Evolutionary conservation across 2,329 filamentous ascomycete genomes (phyloP).

Genomic region (Fusarium scirpi): DNA sequence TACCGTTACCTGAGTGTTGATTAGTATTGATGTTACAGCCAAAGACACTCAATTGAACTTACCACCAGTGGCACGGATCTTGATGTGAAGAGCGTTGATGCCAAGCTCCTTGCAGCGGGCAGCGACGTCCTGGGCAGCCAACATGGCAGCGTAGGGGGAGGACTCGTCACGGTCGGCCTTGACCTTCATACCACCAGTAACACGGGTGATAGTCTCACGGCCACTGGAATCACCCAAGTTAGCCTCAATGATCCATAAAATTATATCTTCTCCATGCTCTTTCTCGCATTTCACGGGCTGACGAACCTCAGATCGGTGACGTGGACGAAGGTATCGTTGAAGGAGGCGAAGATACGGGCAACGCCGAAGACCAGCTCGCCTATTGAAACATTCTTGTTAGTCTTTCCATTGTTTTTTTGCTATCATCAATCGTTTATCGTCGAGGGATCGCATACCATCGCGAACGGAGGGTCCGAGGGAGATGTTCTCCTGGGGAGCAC

Average conservation of each 20-base stretch:
- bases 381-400: conserved; percentile 58
- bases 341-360: conserved; percentile 94
- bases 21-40: conserved; percentile 10
- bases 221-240: conserved; percentile 78
- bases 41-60: conserved; percentile 52
- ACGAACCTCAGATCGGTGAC: conserved; percentile 97
- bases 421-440: conserved; percentile 13
- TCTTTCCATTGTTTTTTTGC: conserved; percentile 1
- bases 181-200: conserved; percentile 99
- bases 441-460: conserved; percentile 74
- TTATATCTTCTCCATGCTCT: conserved; percentile 12
- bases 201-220: conserved; percentile 99
- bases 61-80: conserved; percentile 99
- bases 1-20: conserved; percentile 81
- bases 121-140: conserved; percentile 99
- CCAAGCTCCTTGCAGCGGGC: conserved; percentile 80
- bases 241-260: conserved; percentile 45
- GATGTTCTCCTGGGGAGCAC: conserved; percentile 95
- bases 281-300: conserved; percentile 42
- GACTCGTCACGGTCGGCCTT: conserved; percentile 99
- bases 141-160: conserved; percentile 99
- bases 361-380: conserved; percentile 98
- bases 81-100: conserved; percentile 97
- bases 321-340: conserved; percentile 96
- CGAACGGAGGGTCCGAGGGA: conserved; percentile 96